These are phyloP conservation scores for Leonotis leonurus DNA, from an alignment of 257 asterid species.

Conservation along the genomic window DNA sequence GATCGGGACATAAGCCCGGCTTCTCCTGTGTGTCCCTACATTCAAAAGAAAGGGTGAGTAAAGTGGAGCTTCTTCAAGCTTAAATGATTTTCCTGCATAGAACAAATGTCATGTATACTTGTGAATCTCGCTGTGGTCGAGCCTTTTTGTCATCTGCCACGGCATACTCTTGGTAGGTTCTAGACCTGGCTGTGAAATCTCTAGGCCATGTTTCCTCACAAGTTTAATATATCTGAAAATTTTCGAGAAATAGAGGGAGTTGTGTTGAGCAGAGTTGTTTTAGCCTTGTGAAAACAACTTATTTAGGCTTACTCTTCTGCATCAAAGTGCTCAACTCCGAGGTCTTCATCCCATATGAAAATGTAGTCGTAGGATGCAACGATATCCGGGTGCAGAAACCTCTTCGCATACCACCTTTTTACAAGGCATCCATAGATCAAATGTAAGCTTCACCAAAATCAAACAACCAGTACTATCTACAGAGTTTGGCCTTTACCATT, in stretches of 20 bases:
- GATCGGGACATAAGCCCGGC: slow-evolving; percentile 58
- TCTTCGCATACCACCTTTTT: slow-evolving; percentile 80
- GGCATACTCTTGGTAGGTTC: slow-evolving; percentile 33
- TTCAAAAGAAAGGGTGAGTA: background rate
- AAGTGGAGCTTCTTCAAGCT: background rate
- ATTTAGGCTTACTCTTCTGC: slow-evolving; percentile 60
- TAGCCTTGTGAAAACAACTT: background rate
- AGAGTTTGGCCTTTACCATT: slow-evolving; percentile 36
- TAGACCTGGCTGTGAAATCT: slow-evolving; percentile 80
- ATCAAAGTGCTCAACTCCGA: slow-evolving; percentile 66
- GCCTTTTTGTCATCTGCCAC: slow-evolving; percentile 71
- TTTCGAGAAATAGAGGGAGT: background rate
- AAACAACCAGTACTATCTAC: background rate
- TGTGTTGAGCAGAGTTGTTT: background rate
- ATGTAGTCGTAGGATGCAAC: slow-evolving; percentile 72
- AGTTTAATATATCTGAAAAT: slow-evolving; percentile 59
- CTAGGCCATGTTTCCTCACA: slow-evolving; percentile 66
- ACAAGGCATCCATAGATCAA: slow-evolving; percentile 6
- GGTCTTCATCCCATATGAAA: slow-evolving; percentile 88
- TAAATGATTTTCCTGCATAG: background rate
- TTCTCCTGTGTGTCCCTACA: slow-evolving; percentile 52
- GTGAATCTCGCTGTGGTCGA: slow-evolving; percentile 50
- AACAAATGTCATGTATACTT: slow-evolving; percentile 33
- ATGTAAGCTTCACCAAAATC: background rate
- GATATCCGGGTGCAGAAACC: slow-evolving; percentile 79